phyloP scores from a whole-genome alignment of 2,329 filamentous ascomycete genomes.

The Colletotrichum sojae region DNA sequence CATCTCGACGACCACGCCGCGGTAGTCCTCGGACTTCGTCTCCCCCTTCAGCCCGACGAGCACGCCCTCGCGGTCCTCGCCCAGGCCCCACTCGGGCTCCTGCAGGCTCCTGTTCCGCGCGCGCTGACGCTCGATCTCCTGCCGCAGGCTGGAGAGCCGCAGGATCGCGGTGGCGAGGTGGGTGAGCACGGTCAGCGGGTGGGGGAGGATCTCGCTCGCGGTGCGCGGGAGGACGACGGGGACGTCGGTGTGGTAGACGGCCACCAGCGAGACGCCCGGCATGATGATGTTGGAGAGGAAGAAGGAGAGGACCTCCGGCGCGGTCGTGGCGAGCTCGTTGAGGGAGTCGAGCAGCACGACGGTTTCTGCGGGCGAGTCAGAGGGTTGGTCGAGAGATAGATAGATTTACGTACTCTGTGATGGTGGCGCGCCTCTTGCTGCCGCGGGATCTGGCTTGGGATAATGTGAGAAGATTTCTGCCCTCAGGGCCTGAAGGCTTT shows the following conservation, averaged over 20 bases:
- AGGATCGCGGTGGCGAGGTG: conserved; percentile 94
- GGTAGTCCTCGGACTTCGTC: conserved; percentile 55
- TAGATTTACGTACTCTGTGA: conserved; percentile 58
- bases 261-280: conserved; percentile 79
- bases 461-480: conserved; percentile 72
- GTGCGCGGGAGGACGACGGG: conserved; percentile 65
- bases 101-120: conserved; percentile 82
- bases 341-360: conserved; percentile 87
- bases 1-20: conserved; percentile 82
- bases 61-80: conserved; percentile 83
- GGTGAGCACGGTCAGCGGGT: conserved; percentile 78
- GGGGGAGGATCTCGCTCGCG: conserved; percentile 72
- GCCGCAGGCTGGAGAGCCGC: conserved; percentile 78
- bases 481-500: conserved; percentile 68
- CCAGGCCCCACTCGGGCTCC: conserved; percentile 84
- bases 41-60: conserved; percentile 74
- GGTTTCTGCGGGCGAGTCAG: conserved; percentile 64
- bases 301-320: conserved; percentile 71
- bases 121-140: conserved; percentile 81
- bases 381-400: not conserved
- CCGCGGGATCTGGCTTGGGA: conserved; percentile 54
- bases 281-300: conserved; percentile 80
- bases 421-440: conserved; percentile 51
- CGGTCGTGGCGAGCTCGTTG: conserved; percentile 72
- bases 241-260: conserved; percentile 87